Base-by-base conservation (phyloP, 805 yeast species). In the Metschnikowia gruessii region DNA sequence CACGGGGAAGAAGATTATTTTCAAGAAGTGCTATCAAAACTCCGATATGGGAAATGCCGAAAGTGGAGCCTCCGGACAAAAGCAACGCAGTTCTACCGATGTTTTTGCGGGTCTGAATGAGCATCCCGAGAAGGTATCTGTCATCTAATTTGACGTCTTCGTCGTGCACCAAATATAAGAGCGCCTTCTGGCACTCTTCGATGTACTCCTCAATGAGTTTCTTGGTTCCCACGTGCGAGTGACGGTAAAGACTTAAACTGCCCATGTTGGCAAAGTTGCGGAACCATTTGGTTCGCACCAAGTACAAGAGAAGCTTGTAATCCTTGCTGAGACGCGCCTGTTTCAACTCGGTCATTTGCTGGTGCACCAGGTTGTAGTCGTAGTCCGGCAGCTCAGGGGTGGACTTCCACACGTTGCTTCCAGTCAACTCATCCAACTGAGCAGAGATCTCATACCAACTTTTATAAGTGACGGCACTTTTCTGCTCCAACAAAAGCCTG, bases 61-160 rank as follows among this genome's bases (percentile, higher is more conserved):
- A 87, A 4, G 96, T 87, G 2, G 96, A 90, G 1, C 99, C 99
- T 1, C 99, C 99, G 40, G 95, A 85, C 44, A 94, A 75, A n/a
- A 95, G 89, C 22, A 94, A 70, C 0, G 98, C 99, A 0, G 98
- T 91, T 45, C 97, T 75, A 0, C 99, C 99, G 42, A 87, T 87
- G 58, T 91, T 89, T 63, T 87, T 87, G 49, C 97, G 75, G 0
- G 97, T 87, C 61, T 92, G 96, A 33, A 86, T 79, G 29, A 92
- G 70, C 77, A 87, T 87, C 1, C 87, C 87, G 46, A 92, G 68
- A 13, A 87, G 72, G 56, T 86, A 83, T 11, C 79, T 64, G 50
- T 84, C 90, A 61, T 86, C 92, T 26, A 87, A 51, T 10, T 70
- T 64, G 12, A 67, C 73, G 12, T 68, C 63, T 6, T 60, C 59